phyloP scores from a whole-genome alignment of 2,329 filamentous ascomycete genomes.

The Pseudogymnoascus sp. region DNA sequence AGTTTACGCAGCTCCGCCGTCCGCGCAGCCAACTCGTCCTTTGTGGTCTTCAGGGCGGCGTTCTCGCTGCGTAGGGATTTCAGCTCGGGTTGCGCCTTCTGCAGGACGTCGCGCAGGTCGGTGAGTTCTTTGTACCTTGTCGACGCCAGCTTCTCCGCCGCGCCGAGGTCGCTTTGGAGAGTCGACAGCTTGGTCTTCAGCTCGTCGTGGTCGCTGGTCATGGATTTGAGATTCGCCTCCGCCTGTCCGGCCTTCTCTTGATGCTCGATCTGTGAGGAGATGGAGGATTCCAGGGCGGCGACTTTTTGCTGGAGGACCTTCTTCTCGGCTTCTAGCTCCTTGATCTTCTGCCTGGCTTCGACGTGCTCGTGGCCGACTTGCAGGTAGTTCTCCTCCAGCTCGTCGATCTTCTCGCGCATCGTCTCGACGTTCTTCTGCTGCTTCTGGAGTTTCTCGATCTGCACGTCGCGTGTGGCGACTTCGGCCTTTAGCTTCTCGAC shows the following conservation, averaged over 20 bases:
- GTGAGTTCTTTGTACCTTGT: slow-evolving; percentile 80
- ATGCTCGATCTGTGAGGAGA: slow-evolving; percentile 12
- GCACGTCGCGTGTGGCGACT: slow-evolving; percentile 39
- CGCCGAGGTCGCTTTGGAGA: slow-evolving; percentile 74
- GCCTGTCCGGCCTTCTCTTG: slow-evolving; percentile 23
- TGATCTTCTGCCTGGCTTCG: slow-evolving; percentile 67
- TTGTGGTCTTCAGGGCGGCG: slow-evolving; percentile 61
- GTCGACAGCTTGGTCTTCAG: slow-evolving; percentile 60
- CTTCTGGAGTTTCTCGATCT: slow-evolving; percentile 61
- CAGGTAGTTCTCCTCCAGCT: slow-evolving; percentile 69
- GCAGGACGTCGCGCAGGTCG: slow-evolving; percentile 68
- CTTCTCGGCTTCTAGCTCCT: slow-evolving; percentile 64
- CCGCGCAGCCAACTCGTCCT: slow-evolving; percentile 60
- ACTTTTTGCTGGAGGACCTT: slow-evolving; percentile 54
- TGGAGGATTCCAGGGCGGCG: slow-evolving; percentile 37
- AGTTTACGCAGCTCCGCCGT: slow-evolving; percentile 60
- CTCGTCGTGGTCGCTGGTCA: slow-evolving; percentile 52
- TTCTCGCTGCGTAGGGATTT: slow-evolving; percentile 70
- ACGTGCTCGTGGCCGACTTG: slow-evolving; percentile 77
- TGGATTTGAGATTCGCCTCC: slow-evolving; percentile 23
- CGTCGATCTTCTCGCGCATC: slow-evolving; percentile 77
- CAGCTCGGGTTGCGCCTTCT: slow-evolving; percentile 81
- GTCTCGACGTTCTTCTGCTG: slow-evolving; percentile 70
- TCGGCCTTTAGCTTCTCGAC: slow-evolving; percentile 23
- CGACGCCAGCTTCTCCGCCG: slow-evolving; percentile 78